phyloP scores from a whole-genome alignment of 2,329 filamentous ascomycete species.

The Nemania sp. region DNA sequence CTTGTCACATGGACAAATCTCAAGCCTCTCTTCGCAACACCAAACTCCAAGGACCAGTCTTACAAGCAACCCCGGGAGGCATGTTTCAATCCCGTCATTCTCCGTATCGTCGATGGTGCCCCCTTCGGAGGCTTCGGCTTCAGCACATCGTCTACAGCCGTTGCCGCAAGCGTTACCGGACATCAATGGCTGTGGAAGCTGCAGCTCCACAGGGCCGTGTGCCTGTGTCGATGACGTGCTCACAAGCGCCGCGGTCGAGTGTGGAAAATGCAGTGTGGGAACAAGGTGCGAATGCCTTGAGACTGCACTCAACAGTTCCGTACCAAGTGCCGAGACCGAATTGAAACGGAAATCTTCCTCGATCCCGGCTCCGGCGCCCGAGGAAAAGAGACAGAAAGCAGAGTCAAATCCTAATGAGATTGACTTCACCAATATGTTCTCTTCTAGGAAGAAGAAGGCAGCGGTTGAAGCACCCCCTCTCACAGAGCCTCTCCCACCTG shows the following conservation, averaged over 20 bases:
- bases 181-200: constrained; percentile 58
- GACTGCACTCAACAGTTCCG: constrained; percentile 44
- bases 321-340: constrained; percentile 40
- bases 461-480: constrained; percentile 35
- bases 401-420: constrained; percentile 63
- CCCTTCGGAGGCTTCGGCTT: constrained; percentile 48
- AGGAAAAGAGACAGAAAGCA: constrained; percentile 60
- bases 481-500: constrained; percentile 38
- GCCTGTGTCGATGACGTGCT: constrained; percentile 63
- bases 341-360: constrained; percentile 56
- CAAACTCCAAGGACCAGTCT: constrained; percentile 37
- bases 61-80: constrained; percentile 31
- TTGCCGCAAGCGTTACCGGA: constrained; percentile 38
- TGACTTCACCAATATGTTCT: constrained; percentile 72
- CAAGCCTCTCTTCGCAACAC: constrained; percentile 32
- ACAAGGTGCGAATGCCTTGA: constrained; percentile 66
- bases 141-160: constrained; percentile 38
- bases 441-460: constrained; percentile 49
- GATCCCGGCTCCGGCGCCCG: constrained; percentile 45
- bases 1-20: constrained; percentile 26
- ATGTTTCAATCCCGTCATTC: constrained; percentile 48
- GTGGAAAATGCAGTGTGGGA: constrained; percentile 66
- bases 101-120: constrained; percentile 62
- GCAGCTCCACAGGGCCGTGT: constrained; percentile 56
- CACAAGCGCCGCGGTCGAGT: constrained; percentile 58